Conservation (phyloP, 2,329 filamentous ascomycete genomes). For the Dothideomycetes sp. region DNA sequence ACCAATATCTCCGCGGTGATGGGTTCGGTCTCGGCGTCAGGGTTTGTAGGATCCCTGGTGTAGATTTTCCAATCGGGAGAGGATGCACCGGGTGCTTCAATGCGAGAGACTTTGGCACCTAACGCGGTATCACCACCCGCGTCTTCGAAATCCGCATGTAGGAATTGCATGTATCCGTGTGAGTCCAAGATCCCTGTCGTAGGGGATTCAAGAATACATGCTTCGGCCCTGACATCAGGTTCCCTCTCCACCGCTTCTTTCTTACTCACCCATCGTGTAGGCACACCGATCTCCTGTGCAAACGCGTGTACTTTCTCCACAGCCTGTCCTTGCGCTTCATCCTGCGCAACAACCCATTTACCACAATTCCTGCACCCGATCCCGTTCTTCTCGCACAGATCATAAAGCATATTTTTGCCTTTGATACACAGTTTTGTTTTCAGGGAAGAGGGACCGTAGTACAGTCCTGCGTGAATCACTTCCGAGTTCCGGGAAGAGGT, state of each 20-base stretch:
- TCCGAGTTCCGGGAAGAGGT: slow-evolving; percentile 87
- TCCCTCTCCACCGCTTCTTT: slow-evolving; percentile 58
- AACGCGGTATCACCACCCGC: slow-evolving; percentile 66
- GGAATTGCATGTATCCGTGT: slow-evolving; percentile 71
- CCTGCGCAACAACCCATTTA: slow-evolving; percentile 94
- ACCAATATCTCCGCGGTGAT: slow-evolving; percentile 70
- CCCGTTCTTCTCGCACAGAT: slow-evolving; percentile 56
- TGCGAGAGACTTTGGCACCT: slow-evolving; percentile 52
- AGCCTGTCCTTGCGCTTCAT: slow-evolving; percentile 56
- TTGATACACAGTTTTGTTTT: slow-evolving; percentile 77
- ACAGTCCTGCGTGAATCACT: slow-evolving; percentile 92
- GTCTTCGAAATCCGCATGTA: slow-evolving; percentile 70
- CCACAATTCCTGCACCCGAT: slow-evolving; percentile 69
- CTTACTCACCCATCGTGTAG: slow-evolving; percentile 58
- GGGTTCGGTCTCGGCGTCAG: slow-evolving; percentile 17
- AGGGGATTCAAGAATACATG: slow-evolving; percentile 71
- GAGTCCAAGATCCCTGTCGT: slow-evolving; percentile 87
- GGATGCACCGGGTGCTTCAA: slow-evolving; percentile 50
- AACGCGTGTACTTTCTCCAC: slow-evolving; percentile 49
- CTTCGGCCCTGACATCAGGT: slow-evolving; percentile 62
- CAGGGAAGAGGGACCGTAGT: slow-evolving; percentile 67
- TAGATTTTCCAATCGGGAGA: slow-evolving; percentile 61
- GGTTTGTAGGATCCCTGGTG: slow-evolving; percentile 25
- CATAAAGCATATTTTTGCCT: slow-evolving; percentile 70
- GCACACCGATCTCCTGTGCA: slow-evolving; percentile 50